Percentiles rank a stretch among this genome's conserved stretches.
phyloP scores from a whole-genome alignment of 202 grass and related monocot genomes.

The Eragrostis tef region DNA sequence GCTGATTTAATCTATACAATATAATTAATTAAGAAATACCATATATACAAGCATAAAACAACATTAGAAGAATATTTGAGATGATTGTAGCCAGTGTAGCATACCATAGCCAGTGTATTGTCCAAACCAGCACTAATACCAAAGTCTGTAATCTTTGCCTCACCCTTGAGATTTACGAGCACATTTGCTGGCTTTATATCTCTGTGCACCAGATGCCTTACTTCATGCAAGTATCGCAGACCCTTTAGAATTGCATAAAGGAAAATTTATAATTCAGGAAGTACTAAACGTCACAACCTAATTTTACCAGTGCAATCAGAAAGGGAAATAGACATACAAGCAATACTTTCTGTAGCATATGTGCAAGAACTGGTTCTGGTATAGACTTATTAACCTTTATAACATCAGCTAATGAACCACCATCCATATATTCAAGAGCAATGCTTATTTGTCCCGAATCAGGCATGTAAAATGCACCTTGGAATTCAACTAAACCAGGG shows the following conservation, averaged over 20 bases:
- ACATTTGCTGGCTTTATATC: constrained; percentile 99
- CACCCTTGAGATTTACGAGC: constrained; percentile 87
- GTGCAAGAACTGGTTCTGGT: constrained; percentile 81
- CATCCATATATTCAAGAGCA: constrained; percentile 97
- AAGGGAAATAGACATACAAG: constrained; percentile 61
- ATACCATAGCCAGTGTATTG: constrained; percentile 96
- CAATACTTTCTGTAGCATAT: constrained; percentile 78
- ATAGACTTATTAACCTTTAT: constrained; percentile 79
- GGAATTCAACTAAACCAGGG: constrained; percentile 86
- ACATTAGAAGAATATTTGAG: constrained; percentile 36
- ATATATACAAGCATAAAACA: constrained; percentile 2
- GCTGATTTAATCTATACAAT: constrained; percentile 39
- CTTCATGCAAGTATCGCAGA: constrained; percentile 82
- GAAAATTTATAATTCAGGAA: constrained; percentile 47
- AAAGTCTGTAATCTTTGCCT: constrained; percentile 92
- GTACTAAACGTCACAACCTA: constrained; percentile 3
- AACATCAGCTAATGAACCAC: constrained; percentile 91
- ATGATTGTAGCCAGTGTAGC: constrained; percentile 40
- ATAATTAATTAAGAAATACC: constrained; percentile 32
- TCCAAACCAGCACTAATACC: constrained; percentile 93
- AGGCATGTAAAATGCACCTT: constrained; percentile 92
- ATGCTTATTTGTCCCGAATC: constrained; percentile 96
- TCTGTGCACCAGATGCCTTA: constrained; percentile 92
- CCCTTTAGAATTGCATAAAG: constrained; percentile 58
- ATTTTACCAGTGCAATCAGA: constrained; percentile 8